Evolutionary conservation across 2,329 filamentous ascomycete genomes (phyloP).

Genomic region (Pestalotiopsis sp.): DNA sequence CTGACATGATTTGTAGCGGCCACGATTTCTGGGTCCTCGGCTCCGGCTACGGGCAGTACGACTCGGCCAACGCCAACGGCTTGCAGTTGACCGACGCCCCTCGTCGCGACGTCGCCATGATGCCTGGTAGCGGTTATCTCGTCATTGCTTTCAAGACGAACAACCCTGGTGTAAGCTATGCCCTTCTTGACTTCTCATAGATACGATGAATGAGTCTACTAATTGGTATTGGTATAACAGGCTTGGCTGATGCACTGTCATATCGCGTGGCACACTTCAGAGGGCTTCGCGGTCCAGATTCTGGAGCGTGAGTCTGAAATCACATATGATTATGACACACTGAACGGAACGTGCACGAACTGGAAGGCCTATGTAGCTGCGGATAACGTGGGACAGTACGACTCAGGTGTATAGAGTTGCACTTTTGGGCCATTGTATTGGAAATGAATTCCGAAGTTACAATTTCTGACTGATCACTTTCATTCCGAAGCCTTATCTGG

Average conservation of each 20-base stretch:
- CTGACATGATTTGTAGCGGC: slow-evolving; percentile 23
- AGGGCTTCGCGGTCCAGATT: slow-evolving; percentile 56
- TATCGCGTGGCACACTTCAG: slow-evolving; percentile 50
- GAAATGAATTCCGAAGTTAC: too few relatives aligned
- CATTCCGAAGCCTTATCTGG: too few relatives aligned
- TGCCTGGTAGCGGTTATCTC: slow-evolving; percentile 47
- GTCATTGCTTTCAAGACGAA: slow-evolving; percentile 52
- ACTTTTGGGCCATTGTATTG: too few relatives aligned
- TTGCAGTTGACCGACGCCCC: slow-evolving; percentile 45
- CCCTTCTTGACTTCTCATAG: too few relatives aligned
- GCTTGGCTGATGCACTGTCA: slow-evolving; percentile 35
- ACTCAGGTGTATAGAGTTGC: slow-evolving; percentile 30
- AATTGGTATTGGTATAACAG: too few relatives aligned
- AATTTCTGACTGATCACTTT: too few relatives aligned
- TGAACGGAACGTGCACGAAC: slow-evolving; percentile 27
- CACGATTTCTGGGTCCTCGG: slow-evolving; percentile 43
- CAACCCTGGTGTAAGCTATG: slow-evolving; percentile 51
- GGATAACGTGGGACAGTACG: slow-evolving; percentile 24
- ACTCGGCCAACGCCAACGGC: slow-evolving; percentile 17
- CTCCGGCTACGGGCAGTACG: slow-evolving; percentile 30
- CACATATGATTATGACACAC: slow-evolving; percentile 17
- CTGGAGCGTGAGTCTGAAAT: slow-evolving; percentile 37
- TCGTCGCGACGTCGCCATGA: slow-evolving; percentile 48
- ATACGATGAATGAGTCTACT: too few relatives aligned
- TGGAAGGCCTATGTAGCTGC: slow-evolving; percentile 28